Evolutionary conservation across 2,329 filamentous ascomycete genomes (phyloP), one percentile per base, ranked within the genome.

Genomic region (Xenoacremonium recifei): DNA sequence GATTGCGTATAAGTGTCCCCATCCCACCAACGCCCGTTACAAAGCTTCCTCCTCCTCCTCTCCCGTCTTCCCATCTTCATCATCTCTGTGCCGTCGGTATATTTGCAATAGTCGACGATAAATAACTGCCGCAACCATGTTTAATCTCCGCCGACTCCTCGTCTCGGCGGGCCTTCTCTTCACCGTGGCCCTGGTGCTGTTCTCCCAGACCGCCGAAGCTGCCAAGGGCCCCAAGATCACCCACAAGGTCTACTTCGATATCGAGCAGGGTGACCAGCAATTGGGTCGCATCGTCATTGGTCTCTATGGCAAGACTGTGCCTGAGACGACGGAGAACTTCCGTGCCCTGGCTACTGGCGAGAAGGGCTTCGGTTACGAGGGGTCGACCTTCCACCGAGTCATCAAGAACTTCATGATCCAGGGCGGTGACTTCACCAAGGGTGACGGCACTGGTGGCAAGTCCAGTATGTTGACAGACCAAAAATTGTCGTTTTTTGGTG

Each of bases 371-470:
- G 88, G 88, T 51, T 95, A 91, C 64, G 74, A 89, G 69, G 87
- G 82, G 49, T 91, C 87, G 38, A 77, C 69, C 62, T 95, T 95
- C 83, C 89, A 95, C 79, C 87, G 89, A 67, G 86, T 93, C 64
- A 93, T 93, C 77, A 87, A 89, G 76, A 67, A 84, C 56, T 93
- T 93, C 73, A 93, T 93, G 89, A 91, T 93, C 67, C 88, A 92
- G 75, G 88, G 88, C 58, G 88, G 87, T 67, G 87, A 93, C 75
- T 92, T 93, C 71, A 92, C 87, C 68, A 85, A 81, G 55, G 83
- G 82, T 44, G 87, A 93, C 60, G 82, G 87, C 60, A 91, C 87
- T 50, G 87, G 87, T 65, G 88, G 88, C 69, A 91, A 90, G 79
- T 89, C 85, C 53, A 92, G 82, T 85, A 75, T 62, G 80, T 76